A percentile compares a stretch with the other conserved stretches of the same genome.
Conservation (phyloP, 2,329 filamentous ascomycete genomes). For the Beauveria sp. region DNA sequence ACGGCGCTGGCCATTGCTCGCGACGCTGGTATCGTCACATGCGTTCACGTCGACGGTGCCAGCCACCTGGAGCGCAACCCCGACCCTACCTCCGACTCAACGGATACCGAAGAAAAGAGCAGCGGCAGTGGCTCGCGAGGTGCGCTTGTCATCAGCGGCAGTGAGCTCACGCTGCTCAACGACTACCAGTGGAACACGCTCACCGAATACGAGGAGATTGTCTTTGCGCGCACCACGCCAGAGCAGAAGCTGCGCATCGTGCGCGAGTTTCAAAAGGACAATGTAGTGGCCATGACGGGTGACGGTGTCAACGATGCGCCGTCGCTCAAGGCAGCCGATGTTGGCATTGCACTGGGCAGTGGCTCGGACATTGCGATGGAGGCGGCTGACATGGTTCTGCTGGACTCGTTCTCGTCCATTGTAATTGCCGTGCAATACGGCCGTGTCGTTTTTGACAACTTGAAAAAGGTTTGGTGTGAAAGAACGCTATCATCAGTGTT, state of each 20-base stretch:
- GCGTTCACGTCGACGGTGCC: constrained; percentile 44
- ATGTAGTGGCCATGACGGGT: constrained; percentile 73
- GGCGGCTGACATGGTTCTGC: constrained; percentile 72
- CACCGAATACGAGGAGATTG: constrained; percentile 57
- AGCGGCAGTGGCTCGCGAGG: constrained; percentile 18
- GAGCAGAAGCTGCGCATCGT: constrained; percentile 76
- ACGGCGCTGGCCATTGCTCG: constrained; percentile 67
- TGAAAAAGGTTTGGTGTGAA: constrained; percentile 49
- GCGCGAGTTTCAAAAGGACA: constrained; percentile 61
- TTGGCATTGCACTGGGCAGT: constrained; percentile 74
- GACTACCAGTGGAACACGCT: constrained; percentile 63
- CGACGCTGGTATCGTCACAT: constrained; percentile 63
- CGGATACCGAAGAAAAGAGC: constrained; percentile 18
- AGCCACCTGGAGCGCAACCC: constrained; percentile 39
- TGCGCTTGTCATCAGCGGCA: constrained; percentile 56
- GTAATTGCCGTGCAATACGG: constrained; percentile 67
- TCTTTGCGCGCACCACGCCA: constrained; percentile 68
- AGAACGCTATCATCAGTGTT: neutral
- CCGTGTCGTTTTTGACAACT: constrained; percentile 69
- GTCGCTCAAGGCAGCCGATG: constrained; percentile 69
- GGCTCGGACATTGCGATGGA: constrained; percentile 79
- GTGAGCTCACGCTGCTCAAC: constrained; percentile 58
- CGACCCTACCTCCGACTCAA: neutral
- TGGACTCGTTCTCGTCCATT: constrained; percentile 66
- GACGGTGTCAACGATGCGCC: constrained; percentile 85